Evolutionary conservation across 495 filamentous ascomycete genomes (phyloP), one percentile per base, ranked within the genome.

Genomic region (Penicillium antarcticum): DNA sequence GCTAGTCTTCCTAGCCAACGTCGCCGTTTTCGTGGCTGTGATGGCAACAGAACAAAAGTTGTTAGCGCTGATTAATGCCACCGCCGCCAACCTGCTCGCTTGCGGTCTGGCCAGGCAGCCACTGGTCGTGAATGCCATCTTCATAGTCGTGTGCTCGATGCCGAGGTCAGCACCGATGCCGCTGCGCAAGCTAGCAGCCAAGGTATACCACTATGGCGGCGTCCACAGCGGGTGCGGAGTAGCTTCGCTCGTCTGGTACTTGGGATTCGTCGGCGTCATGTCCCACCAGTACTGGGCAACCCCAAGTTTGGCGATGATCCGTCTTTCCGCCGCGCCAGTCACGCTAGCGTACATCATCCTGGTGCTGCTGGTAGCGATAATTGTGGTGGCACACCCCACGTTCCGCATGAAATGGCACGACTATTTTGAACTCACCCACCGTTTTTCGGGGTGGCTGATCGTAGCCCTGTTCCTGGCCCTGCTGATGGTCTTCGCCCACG

Each of bases 181-280:
- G 33, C 67, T 88, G 37, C 85, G 88, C 26, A 76, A 76, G 1
- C 69, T 82, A n/a, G 77, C 80, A 0, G 85, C 87, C 24, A 89
- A 90, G 57, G 75, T 89, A 3, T 91, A 89, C 62, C 83, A 88
- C 35, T 86, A 87, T 63, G 89, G 89, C 24, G 89, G 89, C 13
- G 74, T 89, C 7, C 88, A 92, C 60, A 86, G 80, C 55, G 86
- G 86, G 16, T 86, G 85, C 42, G 87, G 84, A 17, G 72, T 87
- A 3, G 82, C 83, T 12, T 79, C 85, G 2, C 75, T 83, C 0
- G 61, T 84, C 21, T 94, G 89, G 89, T 91, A 87, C 66, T 57
- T 83, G 19, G 78, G 78, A 45, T 77, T 80, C 33, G 76, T 81
- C 14, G 70, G 67, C 17, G 50, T 77, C n/a, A 63, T 82, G 35